Base-by-base conservation (phyloP, 768 basidiomycete species). In the Russula brevipes region DNA sequence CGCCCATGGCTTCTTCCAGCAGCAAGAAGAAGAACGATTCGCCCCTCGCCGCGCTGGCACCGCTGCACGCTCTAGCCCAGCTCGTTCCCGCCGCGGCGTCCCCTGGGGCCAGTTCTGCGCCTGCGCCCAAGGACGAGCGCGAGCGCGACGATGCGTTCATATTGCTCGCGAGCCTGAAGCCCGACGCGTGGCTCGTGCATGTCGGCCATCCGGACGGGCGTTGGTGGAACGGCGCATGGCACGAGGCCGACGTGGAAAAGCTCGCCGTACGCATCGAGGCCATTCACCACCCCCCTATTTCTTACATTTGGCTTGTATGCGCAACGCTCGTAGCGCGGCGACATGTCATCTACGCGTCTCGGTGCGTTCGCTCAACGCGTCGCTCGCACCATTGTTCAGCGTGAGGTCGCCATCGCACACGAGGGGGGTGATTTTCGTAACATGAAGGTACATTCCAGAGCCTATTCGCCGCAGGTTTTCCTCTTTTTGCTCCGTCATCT, bases 151-250 rank as follows among this genome's bases (percentile, higher is more conserved):
- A 11, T 19, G 38, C 19, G 9, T 64, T 36, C 39, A 47, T 64
- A 12, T n/a, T 64, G n/a, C 42, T 64, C 14, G 60, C 63, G 5
- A 59, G 8, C 24, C 41, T 64, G 16, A 49, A 54, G 14, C 24
- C 41, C 4, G 63, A 60, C 8, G 58, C 47, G 5, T 64, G 63
- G 63, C 14, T 54, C 30, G 58, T 64, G 53, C 54, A 60, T 17
- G 47, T 64, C 41, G 63, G 63, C 11, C 63, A 31, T 45, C 47
- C 50, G 17, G 59, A 59, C 14, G 63, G 63, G 39, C 58, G 63
- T 24, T 64, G 63, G 63, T 64, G 63, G 63, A 60, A 50, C 6
- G 63, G 63, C 12, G 19, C 47, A 38, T 64, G 63, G 63, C 53
- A 35, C 24, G 53, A 33, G 12, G 41, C 46, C 4, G 63, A 64